phyloP scores from a whole-genome alignment of 2,329 filamentous ascomycete genomes.

The Leptographium procerum region DNA sequence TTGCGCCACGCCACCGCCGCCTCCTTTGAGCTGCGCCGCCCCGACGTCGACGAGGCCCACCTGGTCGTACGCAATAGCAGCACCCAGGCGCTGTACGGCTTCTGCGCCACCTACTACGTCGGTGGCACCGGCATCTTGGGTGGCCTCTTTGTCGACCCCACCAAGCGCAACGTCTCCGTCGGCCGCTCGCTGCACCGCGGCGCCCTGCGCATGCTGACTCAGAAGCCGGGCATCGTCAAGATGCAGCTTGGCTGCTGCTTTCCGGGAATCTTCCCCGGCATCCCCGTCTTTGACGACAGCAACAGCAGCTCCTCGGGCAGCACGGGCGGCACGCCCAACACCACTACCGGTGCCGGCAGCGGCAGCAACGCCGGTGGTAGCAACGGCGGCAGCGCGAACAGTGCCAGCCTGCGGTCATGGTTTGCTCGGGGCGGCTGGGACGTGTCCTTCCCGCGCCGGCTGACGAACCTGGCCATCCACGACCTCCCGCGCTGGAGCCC shows the following conservation, averaged over 20 bases:
- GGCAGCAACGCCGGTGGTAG: conserved; percentile 1
- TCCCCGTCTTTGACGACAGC: conserved; percentile 50
- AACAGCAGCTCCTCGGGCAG: conserved; percentile 5
- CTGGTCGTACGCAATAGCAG: conserved; percentile 92
- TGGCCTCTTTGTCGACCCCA: conserved; percentile 79
- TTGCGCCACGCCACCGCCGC: conserved; percentile 57
- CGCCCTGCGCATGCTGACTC: conserved; percentile 62
- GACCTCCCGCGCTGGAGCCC: conserved; percentile 63
- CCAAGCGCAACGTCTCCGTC: conserved; percentile 77
- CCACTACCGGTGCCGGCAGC: no score
- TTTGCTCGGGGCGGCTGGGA: conserved; percentile 86
- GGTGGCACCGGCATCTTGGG: conserved; percentile 68
- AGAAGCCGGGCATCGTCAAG: conserved; percentile 61
- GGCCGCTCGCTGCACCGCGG: conserved; percentile 81
- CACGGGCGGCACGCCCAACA: conserved; percentile 5
- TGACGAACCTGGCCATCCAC: conserved; percentile 59
- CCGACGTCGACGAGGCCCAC: conserved; percentile 62
- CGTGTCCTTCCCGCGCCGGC: conserved; percentile 43
- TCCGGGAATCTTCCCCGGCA: conserved; percentile 76
- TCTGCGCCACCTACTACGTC: conserved; percentile 79
- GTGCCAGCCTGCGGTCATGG: conserved; percentile 51
- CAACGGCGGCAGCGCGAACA: conserved; percentile 11
- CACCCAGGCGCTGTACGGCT: conserved; percentile 82
- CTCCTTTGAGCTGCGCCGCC: conserved; percentile 63
- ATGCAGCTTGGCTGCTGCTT: conserved; percentile 73